Conservation (phyloP, 306 rosid genomes). For the Argentina anserina region DNA sequence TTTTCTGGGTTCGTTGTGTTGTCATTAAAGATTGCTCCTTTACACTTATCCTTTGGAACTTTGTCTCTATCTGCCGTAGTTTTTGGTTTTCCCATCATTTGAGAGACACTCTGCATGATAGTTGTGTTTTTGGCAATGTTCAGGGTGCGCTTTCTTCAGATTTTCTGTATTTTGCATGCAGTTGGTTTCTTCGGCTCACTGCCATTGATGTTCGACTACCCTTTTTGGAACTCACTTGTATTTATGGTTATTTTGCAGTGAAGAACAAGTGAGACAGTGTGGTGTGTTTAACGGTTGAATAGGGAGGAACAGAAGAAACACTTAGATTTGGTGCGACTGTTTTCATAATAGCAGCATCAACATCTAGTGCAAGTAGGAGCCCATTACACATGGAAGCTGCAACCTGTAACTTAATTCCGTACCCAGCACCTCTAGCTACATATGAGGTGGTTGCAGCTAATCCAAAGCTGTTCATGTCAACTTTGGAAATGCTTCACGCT, state of each 20-base stretch:
- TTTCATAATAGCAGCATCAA: constrained; percentile 64
- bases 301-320: constrained; percentile 25
- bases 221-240: constrained; percentile 5
- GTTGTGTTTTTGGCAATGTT: constrained; percentile 14
- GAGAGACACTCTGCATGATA: constrained; percentile 34
- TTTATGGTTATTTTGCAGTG: constrained; percentile 20
- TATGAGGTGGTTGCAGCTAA: constrained; percentile 53
- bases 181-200: not conserved
- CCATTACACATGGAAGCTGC: constrained; percentile 43
- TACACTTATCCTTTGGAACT: constrained; percentile 24
- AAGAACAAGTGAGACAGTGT: constrained; percentile 15
- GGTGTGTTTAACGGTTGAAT: constrained; percentile 31
- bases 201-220: not conserved
- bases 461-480: constrained; percentile 50
- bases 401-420: constrained; percentile 26
- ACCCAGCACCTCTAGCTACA: constrained; percentile 59
- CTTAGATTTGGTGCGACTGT: constrained; percentile 8
- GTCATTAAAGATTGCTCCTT: not conserved
- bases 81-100: constrained; percentile 23
- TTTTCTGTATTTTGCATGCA: constrained; percentile 11
- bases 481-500: constrained; percentile 75
- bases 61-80: constrained; percentile 35
- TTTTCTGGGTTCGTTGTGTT: not conserved
- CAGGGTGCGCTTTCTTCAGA: constrained; percentile 3
- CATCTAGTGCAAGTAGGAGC: constrained; percentile 47